A percentile compares a stretch with the other conserved stretches of the same genome.
These are phyloP conservation scores for Herpetomonas tarakana DNA, from an alignment of 208 protist genomes.

Conservation along the genomic window DNA sequence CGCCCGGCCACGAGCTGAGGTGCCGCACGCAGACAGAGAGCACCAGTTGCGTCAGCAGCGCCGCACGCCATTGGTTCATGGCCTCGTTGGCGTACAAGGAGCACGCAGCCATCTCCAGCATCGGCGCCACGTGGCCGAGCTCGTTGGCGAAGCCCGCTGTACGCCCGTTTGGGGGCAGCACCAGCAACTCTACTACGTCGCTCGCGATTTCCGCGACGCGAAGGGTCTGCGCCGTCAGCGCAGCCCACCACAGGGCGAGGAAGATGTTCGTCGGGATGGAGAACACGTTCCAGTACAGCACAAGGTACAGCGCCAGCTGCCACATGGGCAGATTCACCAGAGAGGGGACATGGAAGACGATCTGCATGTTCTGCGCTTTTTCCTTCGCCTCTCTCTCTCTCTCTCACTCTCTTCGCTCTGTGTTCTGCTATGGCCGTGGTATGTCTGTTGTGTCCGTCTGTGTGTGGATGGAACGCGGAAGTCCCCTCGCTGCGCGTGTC, in stretches of 20 bases:
- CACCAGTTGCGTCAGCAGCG: slow-evolving; percentile 12
- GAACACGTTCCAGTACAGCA: slow-evolving; percentile 62
- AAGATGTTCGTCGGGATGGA: slow-evolving; percentile 16
- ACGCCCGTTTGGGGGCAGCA: neutral
- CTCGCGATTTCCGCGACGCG: slow-evolving; percentile 14
- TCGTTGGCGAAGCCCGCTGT: neutral
- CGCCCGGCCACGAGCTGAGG: neutral
- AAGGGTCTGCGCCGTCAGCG: neutral
- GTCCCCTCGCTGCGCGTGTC: neutral
- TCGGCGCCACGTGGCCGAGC: neutral
- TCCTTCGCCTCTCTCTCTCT: too few relatives aligned
- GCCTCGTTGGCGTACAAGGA: slow-evolving; percentile 7
- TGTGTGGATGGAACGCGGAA: slow-evolving; percentile 3
- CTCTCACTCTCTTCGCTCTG: too few relatives aligned
- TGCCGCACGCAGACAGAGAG: slow-evolving; percentile 2
- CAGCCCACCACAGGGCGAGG: neutral
- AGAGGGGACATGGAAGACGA: slow-evolving; percentile 3
- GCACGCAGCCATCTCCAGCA: neutral
- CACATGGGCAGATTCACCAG: slow-evolving; percentile 11
- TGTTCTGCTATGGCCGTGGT: too few relatives aligned
- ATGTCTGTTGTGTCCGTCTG: slow-evolving; percentile 7
- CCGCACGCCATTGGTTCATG: slow-evolving; percentile 11
- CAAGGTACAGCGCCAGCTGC: slow-evolving; percentile 11
- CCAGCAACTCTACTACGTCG: slow-evolving; percentile 16
- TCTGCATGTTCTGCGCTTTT: neutral